Percentiles rank a stretch among this genome's conserved stretches.
phyloP scores from a whole-genome alignment of 306 rosid species.

The Benincasa hispida region DNA sequence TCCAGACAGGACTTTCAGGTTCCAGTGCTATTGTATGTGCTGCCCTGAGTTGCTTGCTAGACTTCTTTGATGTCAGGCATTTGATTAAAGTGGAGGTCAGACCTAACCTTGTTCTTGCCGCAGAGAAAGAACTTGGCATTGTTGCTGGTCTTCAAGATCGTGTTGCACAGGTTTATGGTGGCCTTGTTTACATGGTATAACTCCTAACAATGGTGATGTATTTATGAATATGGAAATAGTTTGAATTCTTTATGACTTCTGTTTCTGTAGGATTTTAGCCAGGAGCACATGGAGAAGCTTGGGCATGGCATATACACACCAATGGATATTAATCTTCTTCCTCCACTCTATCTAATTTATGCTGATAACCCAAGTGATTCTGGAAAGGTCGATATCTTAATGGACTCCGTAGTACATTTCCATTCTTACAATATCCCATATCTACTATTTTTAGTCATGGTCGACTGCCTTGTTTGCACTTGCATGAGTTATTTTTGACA shows the following conservation, averaged over 20 bases:
- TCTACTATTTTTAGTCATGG: background rate
- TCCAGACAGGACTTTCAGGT: conserved; percentile 90
- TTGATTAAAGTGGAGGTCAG: conserved; percentile 51
- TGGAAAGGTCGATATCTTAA: conserved; percentile 55
- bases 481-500: background rate
- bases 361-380: conserved; percentile 94
- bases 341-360: conserved; percentile 66
- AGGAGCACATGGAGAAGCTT: conserved; percentile 55
- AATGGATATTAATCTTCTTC: conserved; percentile 67
- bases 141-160: conserved; percentile 97
- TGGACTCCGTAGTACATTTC: background rate
- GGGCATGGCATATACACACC: conserved; percentile 73
- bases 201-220: background rate
- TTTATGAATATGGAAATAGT: background rate
- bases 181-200: conserved; percentile 73
- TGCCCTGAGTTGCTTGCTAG: conserved; percentile 73
- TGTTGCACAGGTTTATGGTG: conserved; percentile 84
- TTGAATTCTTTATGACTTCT: background rate
- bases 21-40: conserved; percentile 89
- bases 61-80: conserved; percentile 64
- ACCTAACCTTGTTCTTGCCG: conserved; percentile 67
- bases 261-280: conserved; percentile 56
- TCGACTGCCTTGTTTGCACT: background rate
- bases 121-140: conserved; percentile 86
- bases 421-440: background rate